A percentile compares a stretch with the other conserved stretches of the same genome.
These are phyloP conservation scores for Pachysandra terminalis DNA, from an alignment of 164 flowering plant genomes.

Conservation along the genomic window DNA sequence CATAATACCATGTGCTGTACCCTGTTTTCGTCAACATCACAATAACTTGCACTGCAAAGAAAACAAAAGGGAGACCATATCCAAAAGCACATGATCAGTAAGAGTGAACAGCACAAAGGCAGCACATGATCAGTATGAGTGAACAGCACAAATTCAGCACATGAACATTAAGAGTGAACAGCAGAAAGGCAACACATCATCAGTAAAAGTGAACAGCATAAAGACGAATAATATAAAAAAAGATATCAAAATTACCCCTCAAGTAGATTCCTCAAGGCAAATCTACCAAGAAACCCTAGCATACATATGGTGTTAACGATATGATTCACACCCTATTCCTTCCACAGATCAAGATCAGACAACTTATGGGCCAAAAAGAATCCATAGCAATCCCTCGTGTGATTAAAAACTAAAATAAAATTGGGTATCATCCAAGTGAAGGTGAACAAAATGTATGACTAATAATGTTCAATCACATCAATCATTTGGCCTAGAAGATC, in stretches of 20 bases:
- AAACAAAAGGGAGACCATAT: slow-evolving; percentile 15
- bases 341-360: no score
- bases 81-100: background rate
- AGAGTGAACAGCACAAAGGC: background rate
- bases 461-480: no score
- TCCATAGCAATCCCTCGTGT: no score
- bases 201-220: background rate
- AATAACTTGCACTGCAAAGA: slow-evolving; percentile 53
- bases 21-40: slow-evolving; percentile 96
- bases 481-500: background rate
- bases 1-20: slow-evolving; percentile 70
- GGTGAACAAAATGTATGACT: no score
- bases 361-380: no score
- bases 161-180: background rate
- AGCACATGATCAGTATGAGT: no score
- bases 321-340: no score
- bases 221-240: background rate
- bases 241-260: background rate
- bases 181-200: background rate
- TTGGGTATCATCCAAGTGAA: no score
- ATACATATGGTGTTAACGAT: background rate
- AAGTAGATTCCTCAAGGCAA: background rate
- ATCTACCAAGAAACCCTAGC: background rate
- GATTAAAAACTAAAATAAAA: no score
- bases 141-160: background rate